phyloP scores from a whole-genome alignment of 2,329 filamentous ascomycete species.

The Diaporthe sp. region DNA sequence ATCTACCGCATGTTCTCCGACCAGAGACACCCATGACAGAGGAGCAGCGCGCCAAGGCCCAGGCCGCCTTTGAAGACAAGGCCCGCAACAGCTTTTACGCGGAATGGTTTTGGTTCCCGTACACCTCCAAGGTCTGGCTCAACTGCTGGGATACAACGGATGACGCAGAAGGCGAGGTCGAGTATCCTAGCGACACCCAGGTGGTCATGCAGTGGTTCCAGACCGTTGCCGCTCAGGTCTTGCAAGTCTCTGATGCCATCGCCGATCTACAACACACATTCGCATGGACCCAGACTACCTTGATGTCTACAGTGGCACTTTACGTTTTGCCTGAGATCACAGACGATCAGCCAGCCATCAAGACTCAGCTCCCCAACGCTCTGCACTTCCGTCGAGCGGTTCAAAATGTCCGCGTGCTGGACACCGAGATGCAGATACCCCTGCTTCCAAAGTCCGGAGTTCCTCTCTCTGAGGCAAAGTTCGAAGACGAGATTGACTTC shows the following conservation, averaged over 20 bases:
- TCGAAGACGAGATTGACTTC: constrained; percentile 55
- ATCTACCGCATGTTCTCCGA: constrained; percentile 56
- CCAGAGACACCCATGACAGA: constrained; percentile 48
- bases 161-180: constrained; percentile 49
- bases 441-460: constrained; percentile 52
- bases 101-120: constrained; percentile 67
- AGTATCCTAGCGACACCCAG: constrained; percentile 53
- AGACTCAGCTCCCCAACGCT: constrained; percentile 59
- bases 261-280: constrained; percentile 38
- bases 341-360: constrained; percentile 48
- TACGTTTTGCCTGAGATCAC: constrained; percentile 45
- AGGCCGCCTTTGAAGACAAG: constrained; percentile 54
- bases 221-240: constrained; percentile 44
- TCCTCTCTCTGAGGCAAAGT: constrained; percentile 30
- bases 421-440: constrained; percentile 61
- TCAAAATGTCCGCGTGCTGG: constrained; percentile 62
- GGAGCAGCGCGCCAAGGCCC: constrained; percentile 51
- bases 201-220: constrained; percentile 47
- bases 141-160: constrained; percentile 60
- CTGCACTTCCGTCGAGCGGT: constrained; percentile 63
- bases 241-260: constrained; percentile 49
- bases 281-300: constrained; percentile 42
- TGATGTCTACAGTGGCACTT: constrained; percentile 54
- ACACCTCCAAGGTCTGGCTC: constrained; percentile 59
- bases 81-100: constrained; percentile 59